Percentiles rank a stretch among this genome's conserved stretches.
Evolutionary conservation across 768 basidiomycete species (phyloP).

Genomic region (Mycena alexandri): DNA sequence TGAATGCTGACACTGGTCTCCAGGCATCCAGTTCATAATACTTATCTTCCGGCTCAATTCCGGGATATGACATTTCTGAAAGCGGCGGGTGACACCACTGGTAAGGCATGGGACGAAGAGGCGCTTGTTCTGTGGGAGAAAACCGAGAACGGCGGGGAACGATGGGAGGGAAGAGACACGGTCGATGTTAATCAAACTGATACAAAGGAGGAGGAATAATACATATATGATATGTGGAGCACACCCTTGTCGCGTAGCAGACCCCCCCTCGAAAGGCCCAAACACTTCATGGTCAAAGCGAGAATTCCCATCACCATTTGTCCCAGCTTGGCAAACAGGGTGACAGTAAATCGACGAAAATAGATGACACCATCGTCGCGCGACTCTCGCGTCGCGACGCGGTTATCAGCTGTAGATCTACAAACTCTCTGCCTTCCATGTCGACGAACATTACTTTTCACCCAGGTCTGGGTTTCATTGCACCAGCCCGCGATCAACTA

Average conservation of each 20-base stretch:
- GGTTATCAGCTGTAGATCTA: neutral
- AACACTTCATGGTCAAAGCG: slow-evolving; percentile 31
- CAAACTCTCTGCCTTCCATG: slow-evolving; percentile 42
- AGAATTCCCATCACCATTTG: neutral
- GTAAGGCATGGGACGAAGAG: slow-evolving; percentile 73
- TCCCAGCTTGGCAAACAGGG: neutral
- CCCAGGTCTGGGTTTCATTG: slow-evolving; percentile 57
- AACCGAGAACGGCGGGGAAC: slow-evolving; percentile 59
- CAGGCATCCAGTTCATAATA: slow-evolving; percentile 76
- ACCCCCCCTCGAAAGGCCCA: too few species aligned
- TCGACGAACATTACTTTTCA: slow-evolving; percentile 78
- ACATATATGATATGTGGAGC: too few species aligned
- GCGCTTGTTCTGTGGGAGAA: slow-evolving; percentile 68
- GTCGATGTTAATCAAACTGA: neutral
- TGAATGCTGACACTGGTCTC: slow-evolving; percentile 18
- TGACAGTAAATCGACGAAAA: slow-evolving; percentile 20
- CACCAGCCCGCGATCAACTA: neutral
- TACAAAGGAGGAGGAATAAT: neutral
- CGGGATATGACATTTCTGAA: slow-evolving; percentile 59
- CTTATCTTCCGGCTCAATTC: slow-evolving; percentile 68
- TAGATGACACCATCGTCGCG: slow-evolving; percentile 28
- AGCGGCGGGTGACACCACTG: slow-evolving; percentile 55
- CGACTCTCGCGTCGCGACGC: neutral
- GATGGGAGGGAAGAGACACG: slow-evolving; percentile 59
- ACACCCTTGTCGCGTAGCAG: too few species aligned